Evolutionary conservation across 305 asterid species (phyloP).

Genomic region (Striga hermonthica): DNA sequence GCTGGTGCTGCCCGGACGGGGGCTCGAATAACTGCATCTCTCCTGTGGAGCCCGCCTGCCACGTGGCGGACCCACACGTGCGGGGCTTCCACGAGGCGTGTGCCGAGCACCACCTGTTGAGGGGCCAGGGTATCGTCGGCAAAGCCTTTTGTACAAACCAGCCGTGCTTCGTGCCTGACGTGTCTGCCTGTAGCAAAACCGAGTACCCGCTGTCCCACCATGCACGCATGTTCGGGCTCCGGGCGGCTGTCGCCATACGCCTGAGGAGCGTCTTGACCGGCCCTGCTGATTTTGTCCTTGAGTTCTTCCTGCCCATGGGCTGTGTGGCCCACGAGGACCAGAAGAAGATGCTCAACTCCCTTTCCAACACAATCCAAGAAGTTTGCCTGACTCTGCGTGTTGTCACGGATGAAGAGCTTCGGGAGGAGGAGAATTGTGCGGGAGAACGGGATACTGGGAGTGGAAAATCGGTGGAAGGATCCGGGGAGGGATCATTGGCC

Average conservation of each 20-base stretch:
- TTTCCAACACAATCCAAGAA: slow-evolving; percentile 63
- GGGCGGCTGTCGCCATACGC: slow-evolving; percentile 85
- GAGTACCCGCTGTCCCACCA: slow-evolving; percentile 94
- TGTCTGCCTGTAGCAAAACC: slow-evolving; percentile 59
- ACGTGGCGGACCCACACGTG: slow-evolving; percentile 48
- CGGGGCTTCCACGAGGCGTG: slow-evolving; percentile 85
- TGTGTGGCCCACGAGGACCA: slow-evolving; percentile 65
- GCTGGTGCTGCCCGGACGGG: slow-evolving; percentile 60
- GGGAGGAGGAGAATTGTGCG: slow-evolving; percentile 43
- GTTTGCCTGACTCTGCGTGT: slow-evolving; percentile 63
- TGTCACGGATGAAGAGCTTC: slow-evolving; percentile 68
- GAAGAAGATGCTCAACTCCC: slow-evolving; percentile 51
- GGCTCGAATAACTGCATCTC: slow-evolving; percentile 61
- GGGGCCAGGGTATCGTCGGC: slow-evolving; percentile 81
- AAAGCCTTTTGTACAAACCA: slow-evolving; percentile 70
- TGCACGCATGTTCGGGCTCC: slow-evolving; percentile 70
- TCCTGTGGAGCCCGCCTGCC: slow-evolving; percentile 79
- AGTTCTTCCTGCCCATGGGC: slow-evolving; percentile 72
- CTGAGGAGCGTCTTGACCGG: slow-evolving; percentile 64
- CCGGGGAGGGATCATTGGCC: slow-evolving; percentile 32
- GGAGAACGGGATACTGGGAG: slow-evolving; percentile 30
- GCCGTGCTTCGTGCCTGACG: slow-evolving; percentile 76
- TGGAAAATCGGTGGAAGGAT: slow-evolving; percentile 32
- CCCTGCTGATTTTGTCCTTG: slow-evolving; percentile 70
- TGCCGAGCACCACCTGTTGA: slow-evolving; percentile 77